These are phyloP conservation scores for Globisporangium cystogenes DNA, from an alignment of 352 stramenopile species.

Conservation along the genomic window DNA sequence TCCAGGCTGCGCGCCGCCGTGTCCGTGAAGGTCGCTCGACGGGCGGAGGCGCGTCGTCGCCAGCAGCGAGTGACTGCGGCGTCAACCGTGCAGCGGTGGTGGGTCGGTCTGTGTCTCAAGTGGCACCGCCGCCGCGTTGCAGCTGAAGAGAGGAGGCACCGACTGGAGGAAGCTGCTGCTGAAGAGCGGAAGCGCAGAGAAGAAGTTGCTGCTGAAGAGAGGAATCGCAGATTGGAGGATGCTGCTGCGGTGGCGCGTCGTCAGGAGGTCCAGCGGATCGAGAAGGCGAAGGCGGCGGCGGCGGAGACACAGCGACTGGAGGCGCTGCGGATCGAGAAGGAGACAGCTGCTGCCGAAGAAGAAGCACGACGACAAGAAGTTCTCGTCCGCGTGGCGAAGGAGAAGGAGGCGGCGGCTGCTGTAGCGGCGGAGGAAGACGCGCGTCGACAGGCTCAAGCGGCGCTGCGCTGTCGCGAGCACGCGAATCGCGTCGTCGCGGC, in stretches of 20 bases:
- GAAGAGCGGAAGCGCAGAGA: background rate
- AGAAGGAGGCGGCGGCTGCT: background rate
- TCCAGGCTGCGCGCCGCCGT: conserved; percentile 20
- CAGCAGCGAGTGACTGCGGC: conserved; percentile 11
- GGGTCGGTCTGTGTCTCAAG: conserved; percentile 29
- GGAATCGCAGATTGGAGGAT: no score
- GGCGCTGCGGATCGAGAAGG: background rate
- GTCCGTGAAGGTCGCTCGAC: conserved; percentile 7
- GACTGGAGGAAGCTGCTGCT: background rate
- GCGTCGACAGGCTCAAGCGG: background rate
- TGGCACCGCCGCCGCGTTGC: conserved; percentile 21
- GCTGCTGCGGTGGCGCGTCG: background rate
- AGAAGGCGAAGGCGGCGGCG: conserved; percentile 14
- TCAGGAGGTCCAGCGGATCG: conserved; percentile 17
- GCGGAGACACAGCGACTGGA: background rate
- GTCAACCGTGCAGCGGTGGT: conserved; percentile 35
- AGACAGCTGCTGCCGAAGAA: background rate
- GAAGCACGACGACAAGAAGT: background rate
- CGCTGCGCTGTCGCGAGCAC: background rate
- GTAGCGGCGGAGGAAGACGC: background rate
- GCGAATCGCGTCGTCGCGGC: conserved; percentile 7
- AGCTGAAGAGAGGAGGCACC: conserved; percentile 15
- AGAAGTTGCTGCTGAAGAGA: conserved; percentile 5
- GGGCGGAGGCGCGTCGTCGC: background rate
- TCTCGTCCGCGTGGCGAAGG: background rate